A percentile compares a stretch with the other conserved stretches of the same genome.
Conservation (phyloP, 352 stramenopile species). For the Phytopythium kandeliae region DNA sequence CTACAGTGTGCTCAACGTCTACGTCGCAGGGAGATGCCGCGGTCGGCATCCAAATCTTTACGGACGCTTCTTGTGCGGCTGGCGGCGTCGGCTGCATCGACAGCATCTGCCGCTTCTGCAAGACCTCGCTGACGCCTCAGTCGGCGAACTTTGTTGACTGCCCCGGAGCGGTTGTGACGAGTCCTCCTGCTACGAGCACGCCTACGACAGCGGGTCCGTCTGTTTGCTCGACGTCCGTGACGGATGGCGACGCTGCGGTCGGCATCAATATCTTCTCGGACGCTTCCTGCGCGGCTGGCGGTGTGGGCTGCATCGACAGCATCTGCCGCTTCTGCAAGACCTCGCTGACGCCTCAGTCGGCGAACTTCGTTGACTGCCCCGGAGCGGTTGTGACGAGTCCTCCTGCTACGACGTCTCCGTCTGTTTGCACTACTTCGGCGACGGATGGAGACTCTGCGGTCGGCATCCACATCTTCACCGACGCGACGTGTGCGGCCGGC, state of each 20-base stretch:
- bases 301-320: conserved; percentile 27
- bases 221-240: conserved; percentile 2
- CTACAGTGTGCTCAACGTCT: neutral
- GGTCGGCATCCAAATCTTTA: neutral
- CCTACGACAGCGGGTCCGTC: neutral
- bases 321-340: conserved; percentile 30
- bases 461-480: conserved; percentile 23
- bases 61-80: neutral
- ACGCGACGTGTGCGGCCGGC: conserved; percentile 18
- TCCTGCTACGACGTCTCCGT: neutral
- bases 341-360: conserved; percentile 15
- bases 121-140: conserved; percentile 10
- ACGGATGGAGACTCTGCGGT: conserved; percentile 10
- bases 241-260: conserved; percentile 9
- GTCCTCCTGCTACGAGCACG: neutral
- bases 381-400: neutral
- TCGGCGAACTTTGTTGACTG: conserved; percentile 7
- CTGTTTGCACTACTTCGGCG: conserved; percentile 1
- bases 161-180: neutral
- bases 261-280: conserved; percentile 27
- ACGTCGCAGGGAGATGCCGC: neutral
- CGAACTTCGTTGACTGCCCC: conserved; percentile 1
- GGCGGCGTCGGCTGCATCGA: conserved; percentile 3
- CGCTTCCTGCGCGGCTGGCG: conserved; percentile 16
- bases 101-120: conserved; percentile 2